Percentiles rank a stretch among this genome's conserved stretches.
phyloP scores from a whole-genome alignment of 2,329 filamentous ascomycete species.

The Cercospora sp. region DNA sequence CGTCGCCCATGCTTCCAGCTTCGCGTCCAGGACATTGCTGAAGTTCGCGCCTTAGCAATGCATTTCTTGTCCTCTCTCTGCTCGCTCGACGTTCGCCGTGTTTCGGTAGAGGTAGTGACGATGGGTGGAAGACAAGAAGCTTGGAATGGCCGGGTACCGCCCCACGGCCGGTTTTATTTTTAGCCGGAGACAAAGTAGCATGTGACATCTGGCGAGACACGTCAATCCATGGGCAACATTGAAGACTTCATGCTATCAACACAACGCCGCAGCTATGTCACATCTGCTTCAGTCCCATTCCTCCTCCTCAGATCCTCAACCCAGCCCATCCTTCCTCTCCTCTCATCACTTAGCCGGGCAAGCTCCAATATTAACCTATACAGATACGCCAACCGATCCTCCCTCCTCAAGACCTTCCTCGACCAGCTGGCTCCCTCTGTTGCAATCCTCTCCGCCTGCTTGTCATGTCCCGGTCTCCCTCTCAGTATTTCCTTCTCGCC shows the following conservation, averaged over 20 bases:
- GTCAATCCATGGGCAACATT: no score
- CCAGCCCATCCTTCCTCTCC: not conserved
- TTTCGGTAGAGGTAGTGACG: not conserved
- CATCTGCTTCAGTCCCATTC: not conserved
- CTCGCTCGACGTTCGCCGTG: not conserved
- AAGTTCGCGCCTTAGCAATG: not conserved
- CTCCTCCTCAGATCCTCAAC: not conserved
- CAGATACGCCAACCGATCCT: not conserved
- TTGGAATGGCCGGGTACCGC: not conserved
- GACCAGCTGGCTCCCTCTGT: not conserved
- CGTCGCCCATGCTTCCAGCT: slow-evolving; percentile 58
- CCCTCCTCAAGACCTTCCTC: not conserved
- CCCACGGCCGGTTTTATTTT: not conserved
- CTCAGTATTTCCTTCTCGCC: not conserved
- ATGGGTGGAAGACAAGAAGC: not conserved
- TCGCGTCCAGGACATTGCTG: slow-evolving; percentile 10
- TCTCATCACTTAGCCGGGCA: not conserved
- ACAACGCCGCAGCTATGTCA: not conserved
- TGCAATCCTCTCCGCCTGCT: not conserved
- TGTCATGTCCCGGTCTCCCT: not conserved
- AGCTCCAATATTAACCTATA: not conserved
- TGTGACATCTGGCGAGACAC: not conserved
- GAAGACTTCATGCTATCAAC: not conserved
- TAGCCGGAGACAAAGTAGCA: not conserved
- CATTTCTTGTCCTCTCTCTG: not conserved